Conservation (phyloP, 768 basidiomycete genomes). For the Calocybe cyanea region DNA sequence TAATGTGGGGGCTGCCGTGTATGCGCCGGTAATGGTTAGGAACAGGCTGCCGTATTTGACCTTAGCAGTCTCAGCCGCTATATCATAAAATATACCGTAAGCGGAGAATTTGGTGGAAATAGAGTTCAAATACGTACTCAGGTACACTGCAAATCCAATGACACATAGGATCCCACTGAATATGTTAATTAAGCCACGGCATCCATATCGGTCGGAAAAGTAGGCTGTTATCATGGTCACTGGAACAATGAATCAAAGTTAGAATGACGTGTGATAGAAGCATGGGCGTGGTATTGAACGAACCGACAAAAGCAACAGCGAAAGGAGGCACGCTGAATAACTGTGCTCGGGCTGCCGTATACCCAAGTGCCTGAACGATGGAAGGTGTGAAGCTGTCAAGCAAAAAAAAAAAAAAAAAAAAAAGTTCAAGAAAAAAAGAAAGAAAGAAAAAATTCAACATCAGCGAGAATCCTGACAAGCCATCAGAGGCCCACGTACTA, state of each 20-base stretch:
- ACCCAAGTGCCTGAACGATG: slow-evolving; percentile 63
- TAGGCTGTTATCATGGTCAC: slow-evolving; percentile 36
- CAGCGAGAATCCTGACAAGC: not conserved
- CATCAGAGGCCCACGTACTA: slow-evolving; percentile 32
- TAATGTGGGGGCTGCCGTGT: slow-evolving; percentile 49
- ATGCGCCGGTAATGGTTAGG: slow-evolving; percentile 49
- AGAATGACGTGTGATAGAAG: not conserved
- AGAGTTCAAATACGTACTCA: slow-evolving; percentile 36
- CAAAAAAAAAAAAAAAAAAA: too few relatives aligned
- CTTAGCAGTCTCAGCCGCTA: slow-evolving; percentile 34
- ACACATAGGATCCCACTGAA: slow-evolving; percentile 38
- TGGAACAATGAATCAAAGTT: slow-evolving; percentile 7
- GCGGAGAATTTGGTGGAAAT: too few relatives aligned
- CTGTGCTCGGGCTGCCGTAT: slow-evolving; percentile 48
- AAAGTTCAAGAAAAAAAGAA: too few relatives aligned
- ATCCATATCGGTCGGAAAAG: slow-evolving; percentile 49
- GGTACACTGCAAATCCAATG: slow-evolving; percentile 55
- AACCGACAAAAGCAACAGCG: slow-evolving; percentile 44
- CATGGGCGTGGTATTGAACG: slow-evolving; percentile 15
- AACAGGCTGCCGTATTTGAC: slow-evolving; percentile 55
- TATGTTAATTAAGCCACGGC: slow-evolving; percentile 45
- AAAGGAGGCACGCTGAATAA: slow-evolving; percentile 63
- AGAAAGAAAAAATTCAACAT: too few relatives aligned
- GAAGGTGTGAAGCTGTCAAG: slow-evolving; percentile 65
- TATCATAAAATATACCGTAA: too few relatives aligned